Evolutionary conservation across 225 moss, liverwort and hornwort species (phyloP).

Genomic region (Takakia lepidozioides): DNA sequence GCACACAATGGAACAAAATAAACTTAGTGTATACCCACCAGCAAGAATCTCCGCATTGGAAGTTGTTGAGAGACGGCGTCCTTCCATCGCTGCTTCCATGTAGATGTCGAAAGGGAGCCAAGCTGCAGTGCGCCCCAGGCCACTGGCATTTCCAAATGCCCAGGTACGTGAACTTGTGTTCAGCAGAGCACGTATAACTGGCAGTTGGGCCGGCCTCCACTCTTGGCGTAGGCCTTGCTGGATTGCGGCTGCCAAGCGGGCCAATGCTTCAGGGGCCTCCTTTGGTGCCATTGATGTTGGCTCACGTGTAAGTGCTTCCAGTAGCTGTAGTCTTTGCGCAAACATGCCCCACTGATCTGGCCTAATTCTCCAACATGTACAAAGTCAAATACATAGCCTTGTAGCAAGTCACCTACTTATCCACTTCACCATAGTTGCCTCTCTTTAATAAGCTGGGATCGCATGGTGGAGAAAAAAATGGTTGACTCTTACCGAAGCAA

Average conservation of each 20-base stretch:
- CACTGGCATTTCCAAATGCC: slow-evolving; percentile 51
- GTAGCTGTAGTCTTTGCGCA: slow-evolving; percentile 54
- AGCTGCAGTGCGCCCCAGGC: slow-evolving; percentile 39
- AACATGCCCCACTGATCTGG: slow-evolving; percentile 82
- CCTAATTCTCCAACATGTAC: slow-evolving; percentile 25
- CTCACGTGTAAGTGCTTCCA: slow-evolving; percentile 71
- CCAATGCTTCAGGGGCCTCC: slow-evolving; percentile 70
- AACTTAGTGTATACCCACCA: slow-evolving; percentile 26
- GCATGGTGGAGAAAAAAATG: too few species aligned
- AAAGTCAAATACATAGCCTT: too few species aligned
- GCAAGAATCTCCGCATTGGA: slow-evolving; percentile 46
- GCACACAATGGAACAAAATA: too few species aligned
- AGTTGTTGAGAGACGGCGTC: slow-evolving; percentile 40
- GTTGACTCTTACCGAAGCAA: too few species aligned
- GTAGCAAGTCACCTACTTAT: background rate
- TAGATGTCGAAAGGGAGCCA: slow-evolving; percentile 53
- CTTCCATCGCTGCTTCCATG: slow-evolving; percentile 62
- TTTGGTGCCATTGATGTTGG: slow-evolving; percentile 73
- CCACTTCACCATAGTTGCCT: background rate
- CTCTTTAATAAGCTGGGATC: too few species aligned
- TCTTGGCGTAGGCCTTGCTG: slow-evolving; percentile 75
- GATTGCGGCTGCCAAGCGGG: slow-evolving; percentile 62
- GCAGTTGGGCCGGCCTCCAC: slow-evolving; percentile 76
- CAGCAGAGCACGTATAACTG: slow-evolving; percentile 72
- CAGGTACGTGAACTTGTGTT: slow-evolving; percentile 41